Base-by-base conservation (phyloP, 192 early-diverging fungal genomes). In the Umbelopsis sp. region DNA sequence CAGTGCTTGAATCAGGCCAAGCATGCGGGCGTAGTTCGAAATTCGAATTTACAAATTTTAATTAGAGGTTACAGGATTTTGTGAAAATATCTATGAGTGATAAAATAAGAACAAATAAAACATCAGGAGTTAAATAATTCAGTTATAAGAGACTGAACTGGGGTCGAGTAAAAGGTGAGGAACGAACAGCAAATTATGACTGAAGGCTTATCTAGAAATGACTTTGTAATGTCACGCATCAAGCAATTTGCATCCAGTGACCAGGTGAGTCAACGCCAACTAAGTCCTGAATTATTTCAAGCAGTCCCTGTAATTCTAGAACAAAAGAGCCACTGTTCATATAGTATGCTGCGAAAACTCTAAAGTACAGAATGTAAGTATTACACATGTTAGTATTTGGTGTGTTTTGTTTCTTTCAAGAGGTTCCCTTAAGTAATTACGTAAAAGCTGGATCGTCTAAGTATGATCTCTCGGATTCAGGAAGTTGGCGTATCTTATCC, bases 251-350 rank as follows among this genome's bases (percentile, higher is more conserved):
- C 37, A 72, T 30, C 75, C 75, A 72, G 30, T 68, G 35, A 5
- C 71, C 65, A 30, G 69, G 70, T 10, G 67, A 47, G 21, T 76
- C 75, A 7, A 71, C 49, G 27, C 75, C 75, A 4, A 76, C 75
- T 2, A 76, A 50, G 5, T 61, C 64, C 18, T 58, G 44, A 3
- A 72, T 66, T 8, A 25, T 45, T 44, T 71, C 64, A 21, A 76
- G 37, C 4, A 76, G 44, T 6, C n/a, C 46, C 37, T 71, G 70
- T 4, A 76, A 25, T 37, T 76, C 75, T 3, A 41, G 27, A 15
- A 61, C 66, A 25, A 76, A 76, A 23, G 70, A 23, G n/a, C 50
- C 58, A 22, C 70, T 61, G 16, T 67, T 72, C 16, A 69, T 35
- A 44, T 67, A 49, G 21, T 71, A 76, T 21, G 75, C 47, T 12